phyloP scores from a whole-genome alignment of 2,329 filamentous ascomycete genomes.

The Zymoseptoria pseudotritici region DNA sequence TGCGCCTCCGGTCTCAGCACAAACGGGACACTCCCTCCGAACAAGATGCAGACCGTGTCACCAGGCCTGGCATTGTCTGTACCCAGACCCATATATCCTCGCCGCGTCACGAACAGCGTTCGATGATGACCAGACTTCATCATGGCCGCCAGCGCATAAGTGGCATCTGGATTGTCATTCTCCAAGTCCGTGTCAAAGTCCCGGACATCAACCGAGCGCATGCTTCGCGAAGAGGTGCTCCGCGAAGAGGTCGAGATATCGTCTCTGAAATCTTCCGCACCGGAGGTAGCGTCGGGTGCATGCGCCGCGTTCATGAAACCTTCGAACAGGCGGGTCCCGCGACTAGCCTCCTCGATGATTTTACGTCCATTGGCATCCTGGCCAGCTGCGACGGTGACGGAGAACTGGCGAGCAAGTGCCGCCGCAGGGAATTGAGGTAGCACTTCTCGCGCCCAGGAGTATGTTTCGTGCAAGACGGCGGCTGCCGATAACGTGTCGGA shows the following conservation, averaged over 20 bases:
- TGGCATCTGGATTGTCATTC: constrained; percentile 4
- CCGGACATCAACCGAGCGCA: background rate
- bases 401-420: constrained; percentile 2
- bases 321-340: constrained; percentile 1
- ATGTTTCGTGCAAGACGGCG: constrained; percentile 4
- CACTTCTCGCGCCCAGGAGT: constrained; percentile 1
- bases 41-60: background rate
- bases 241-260: background rate
- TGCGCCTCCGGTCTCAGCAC: background rate
- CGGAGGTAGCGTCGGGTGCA: background rate
- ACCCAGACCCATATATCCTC: background rate
- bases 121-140: constrained; percentile 7
- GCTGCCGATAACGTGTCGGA: constrained; percentile 5
- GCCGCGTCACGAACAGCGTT: constrained; percentile 1
- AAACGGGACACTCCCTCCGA: constrained; percentile 3
- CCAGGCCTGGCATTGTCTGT: background rate
- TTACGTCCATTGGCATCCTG: constrained; percentile 4
- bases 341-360: background rate
- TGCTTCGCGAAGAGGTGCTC: no score
- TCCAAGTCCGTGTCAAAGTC: constrained; percentile 2
- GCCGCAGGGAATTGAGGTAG: background rate
- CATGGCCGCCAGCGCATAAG: constrained; percentile 5
- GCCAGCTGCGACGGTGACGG: constrained; percentile 3
- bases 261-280: background rate
- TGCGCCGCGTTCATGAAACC: constrained; percentile 3